Percentiles rank a stretch among this genome's conserved stretches.
phyloP scores from a whole-genome alignment of 306 rosid genomes.

The Prunus fruticosa region DNA sequence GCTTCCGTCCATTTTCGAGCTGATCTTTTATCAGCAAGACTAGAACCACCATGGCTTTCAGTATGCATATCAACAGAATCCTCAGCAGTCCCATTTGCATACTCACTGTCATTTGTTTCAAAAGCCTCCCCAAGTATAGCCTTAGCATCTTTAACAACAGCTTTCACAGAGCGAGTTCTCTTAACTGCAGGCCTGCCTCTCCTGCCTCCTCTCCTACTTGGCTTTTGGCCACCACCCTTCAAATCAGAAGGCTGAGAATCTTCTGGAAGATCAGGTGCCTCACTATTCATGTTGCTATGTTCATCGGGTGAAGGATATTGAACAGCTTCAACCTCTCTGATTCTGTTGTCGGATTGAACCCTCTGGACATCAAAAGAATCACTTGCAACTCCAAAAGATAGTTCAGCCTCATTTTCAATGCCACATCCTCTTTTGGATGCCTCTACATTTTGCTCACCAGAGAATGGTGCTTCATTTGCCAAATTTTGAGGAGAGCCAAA shows the following conservation, averaged over 20 bases:
- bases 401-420: constrained; percentile 65
- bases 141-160: constrained; percentile 74
- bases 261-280: constrained; percentile 43
- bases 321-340: constrained; percentile 51
- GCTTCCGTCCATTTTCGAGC: constrained; percentile 50
- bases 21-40: constrained; percentile 34
- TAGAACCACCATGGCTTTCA: constrained; percentile 49
- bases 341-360: constrained; percentile 54
- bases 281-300: constrained; percentile 58
- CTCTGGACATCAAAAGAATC: constrained; percentile 63
- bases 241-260: constrained; percentile 55
- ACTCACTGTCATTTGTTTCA: constrained; percentile 44
- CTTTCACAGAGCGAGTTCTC: constrained; percentile 59
- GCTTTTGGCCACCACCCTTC: constrained; percentile 40
- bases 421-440: constrained; percentile 34
- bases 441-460: constrained; percentile 34
- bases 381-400: constrained; percentile 64
- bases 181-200: constrained; percentile 46
- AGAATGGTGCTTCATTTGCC: constrained; percentile 34
- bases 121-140: constrained; percentile 59
- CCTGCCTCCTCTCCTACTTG: constrained; percentile 51
- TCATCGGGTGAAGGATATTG: constrained; percentile 57
- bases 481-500: constrained; percentile 40
- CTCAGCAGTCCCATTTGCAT: constrained; percentile 69
- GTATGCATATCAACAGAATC: constrained; percentile 52